Evolutionary conservation across 2,329 filamentous ascomycete genomes (phyloP), one percentile per base, ranked within the genome.

Genomic region (Aulographum hederae): DNA sequence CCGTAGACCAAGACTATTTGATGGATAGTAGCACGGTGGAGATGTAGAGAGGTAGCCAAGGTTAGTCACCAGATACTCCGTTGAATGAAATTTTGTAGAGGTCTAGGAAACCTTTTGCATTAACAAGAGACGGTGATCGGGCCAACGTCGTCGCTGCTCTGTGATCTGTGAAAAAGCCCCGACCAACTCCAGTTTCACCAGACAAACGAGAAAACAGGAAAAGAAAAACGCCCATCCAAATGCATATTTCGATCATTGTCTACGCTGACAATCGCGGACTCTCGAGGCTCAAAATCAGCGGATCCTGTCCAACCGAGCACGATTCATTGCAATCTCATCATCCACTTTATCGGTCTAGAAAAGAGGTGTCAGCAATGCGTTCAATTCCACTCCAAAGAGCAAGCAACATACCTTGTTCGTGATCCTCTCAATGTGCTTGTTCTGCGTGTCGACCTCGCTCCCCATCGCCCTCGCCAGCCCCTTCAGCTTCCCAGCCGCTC

Each of bases 241-340:
- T n/a, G 21, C 21, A n/a, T n/a, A 25, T 8, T n/a, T 8, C 21
- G 8, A 25, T n/a, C 8, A 25, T 8, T 25, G 21, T n/a, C 8
- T 8, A 8, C 21, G 21, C 21, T n/a, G 8, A 25, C 8, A 25
- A 8, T n/a, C 8, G 15, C 10, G 15, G 15, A n/a, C 10, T 17
- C 27, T 8, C 16, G 15, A n/a, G 8, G 15, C 10, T 10, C 10
- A 31, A 18, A 12, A 33, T 38, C 57, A 63, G 38, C 56, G 54
- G 41, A 76, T 73, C 31, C 74, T 65, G 44, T 77, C 71, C 51
- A 84, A 51, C 42, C 71, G 67, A 44, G 75, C 71, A 40, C 77
- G 65, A 60, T 85, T 85, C 67, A 81, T 72, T 36, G 72, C 71
- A 44, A 86, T 79, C 47, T 78, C 69, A 41, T 86, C 78, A 52